Percentiles rank a stretch among this genome's conserved stretches.
These are phyloP conservation scores for Aspergillus sp. DNA, from an alignment of 2,329 filamentous ascomycete species.

Conservation along the genomic window DNA sequence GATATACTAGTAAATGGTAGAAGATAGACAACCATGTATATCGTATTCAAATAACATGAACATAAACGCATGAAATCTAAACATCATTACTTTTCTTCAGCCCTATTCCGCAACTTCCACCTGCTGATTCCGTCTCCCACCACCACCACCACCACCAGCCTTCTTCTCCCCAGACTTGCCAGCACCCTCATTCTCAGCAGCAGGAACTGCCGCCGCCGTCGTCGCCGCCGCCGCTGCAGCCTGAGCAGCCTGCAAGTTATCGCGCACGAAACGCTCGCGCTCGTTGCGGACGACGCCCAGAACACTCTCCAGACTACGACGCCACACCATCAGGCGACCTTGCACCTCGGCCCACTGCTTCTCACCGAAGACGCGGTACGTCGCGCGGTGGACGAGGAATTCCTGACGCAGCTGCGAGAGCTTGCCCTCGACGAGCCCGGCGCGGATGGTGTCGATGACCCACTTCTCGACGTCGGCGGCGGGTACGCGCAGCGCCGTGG, in stretches of 20 bases:
- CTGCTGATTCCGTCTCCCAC: slow-evolving; percentile 24
- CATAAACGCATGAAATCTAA: too few species aligned
- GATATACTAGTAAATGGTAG: too few species aligned
- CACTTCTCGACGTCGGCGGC: slow-evolving; percentile 87
- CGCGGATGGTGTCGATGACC: slow-evolving; percentile 97
- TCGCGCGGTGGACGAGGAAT: slow-evolving; percentile 92
- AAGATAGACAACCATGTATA: too few species aligned
- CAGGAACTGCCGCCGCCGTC: too few species aligned
- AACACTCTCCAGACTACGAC: slow-evolving; percentile 69
- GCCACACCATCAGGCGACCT: slow-evolving; percentile 84
- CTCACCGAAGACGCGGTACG: slow-evolving; percentile 93
- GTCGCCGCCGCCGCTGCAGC: slow-evolving; percentile 16
- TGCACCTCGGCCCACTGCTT: slow-evolving; percentile 97
- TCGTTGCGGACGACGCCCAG: slow-evolving; percentile 69
- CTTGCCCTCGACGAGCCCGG: slow-evolving; percentile 91
- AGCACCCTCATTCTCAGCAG: slow-evolving; percentile 18
- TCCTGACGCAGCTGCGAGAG: slow-evolving; percentile 86
- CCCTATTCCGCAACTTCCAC: slow-evolving; percentile 24
- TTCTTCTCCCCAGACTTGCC: slow-evolving; percentile 9
- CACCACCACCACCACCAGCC: not conserved
- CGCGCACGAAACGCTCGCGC: slow-evolving; percentile 68
- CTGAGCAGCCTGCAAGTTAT: slow-evolving; percentile 49
- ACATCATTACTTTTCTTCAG: too few species aligned
- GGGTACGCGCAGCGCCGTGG: slow-evolving; percentile 75
- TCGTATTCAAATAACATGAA: too few species aligned